These are phyloP conservation scores for Russula compacta DNA, from an alignment of 768 basidiomycete genomes.

Conservation along the genomic window DNA sequence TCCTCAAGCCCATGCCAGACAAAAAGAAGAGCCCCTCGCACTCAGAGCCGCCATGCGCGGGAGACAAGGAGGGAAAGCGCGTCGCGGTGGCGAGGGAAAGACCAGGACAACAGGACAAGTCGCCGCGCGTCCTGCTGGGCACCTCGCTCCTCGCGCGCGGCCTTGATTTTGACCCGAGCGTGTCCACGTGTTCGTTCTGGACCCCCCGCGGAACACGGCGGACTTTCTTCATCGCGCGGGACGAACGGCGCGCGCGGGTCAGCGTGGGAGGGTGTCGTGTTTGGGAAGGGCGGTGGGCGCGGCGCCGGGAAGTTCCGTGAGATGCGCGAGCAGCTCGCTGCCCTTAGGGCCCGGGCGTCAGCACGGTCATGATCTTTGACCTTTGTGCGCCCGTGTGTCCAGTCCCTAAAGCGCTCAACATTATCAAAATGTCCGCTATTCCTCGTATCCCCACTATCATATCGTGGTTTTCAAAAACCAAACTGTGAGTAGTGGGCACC, in stretches of 20 bases:
- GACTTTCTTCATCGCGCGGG: constrained; percentile 93
- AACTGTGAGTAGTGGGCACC: too few species aligned
- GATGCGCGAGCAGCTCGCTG: constrained; percentile 6
- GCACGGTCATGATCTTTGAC: neutral
- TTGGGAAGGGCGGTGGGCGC: constrained; percentile 60
- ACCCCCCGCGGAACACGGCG: constrained; percentile 81
- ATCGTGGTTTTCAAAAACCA: too few species aligned
- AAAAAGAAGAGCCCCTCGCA: constrained; percentile 28
- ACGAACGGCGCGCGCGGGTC: constrained; percentile 67
- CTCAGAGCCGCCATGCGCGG: constrained; percentile 1
- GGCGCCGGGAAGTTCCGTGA: constrained; percentile 35
- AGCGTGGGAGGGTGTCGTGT: constrained; percentile 62
- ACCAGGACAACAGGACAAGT: constrained; percentile 21
- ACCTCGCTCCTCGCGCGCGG: constrained; percentile 88
- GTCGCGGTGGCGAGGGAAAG: neutral
- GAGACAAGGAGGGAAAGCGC: neutral
- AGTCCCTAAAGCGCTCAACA: too few species aligned
- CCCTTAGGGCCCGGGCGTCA: neutral
- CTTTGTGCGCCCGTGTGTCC: too few species aligned
- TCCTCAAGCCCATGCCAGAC: constrained; percentile 8
- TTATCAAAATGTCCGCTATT: too few species aligned
- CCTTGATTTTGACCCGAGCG: constrained; percentile 74
- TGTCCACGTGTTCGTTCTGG: constrained; percentile 83
- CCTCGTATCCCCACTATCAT: too few species aligned
- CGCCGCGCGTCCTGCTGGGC: constrained; percentile 69